These are phyloP conservation scores for Candida wancherniae DNA, from an alignment of 805 yeast genomes.

Conservation along the genomic window DNA sequence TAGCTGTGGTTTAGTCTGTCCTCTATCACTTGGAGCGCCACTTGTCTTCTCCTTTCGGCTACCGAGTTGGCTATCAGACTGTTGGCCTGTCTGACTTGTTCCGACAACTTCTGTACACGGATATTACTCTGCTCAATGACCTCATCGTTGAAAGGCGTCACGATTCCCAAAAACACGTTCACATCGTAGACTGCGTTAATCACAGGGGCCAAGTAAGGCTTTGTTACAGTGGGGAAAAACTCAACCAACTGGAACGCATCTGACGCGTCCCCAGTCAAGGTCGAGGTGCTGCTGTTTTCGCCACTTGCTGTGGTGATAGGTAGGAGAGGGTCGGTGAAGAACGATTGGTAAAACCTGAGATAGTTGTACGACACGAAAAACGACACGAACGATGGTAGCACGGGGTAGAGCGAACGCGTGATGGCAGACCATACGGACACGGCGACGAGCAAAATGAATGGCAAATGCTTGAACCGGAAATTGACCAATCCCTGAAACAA, in stretches of 20 bases:
- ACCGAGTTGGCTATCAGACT: slow-evolving; percentile 41
- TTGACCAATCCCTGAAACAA: slow-evolving; percentile 42
- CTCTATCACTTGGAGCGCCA: slow-evolving; percentile 70
- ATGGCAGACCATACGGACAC: slow-evolving; percentile 33
- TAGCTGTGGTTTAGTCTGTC: slow-evolving; percentile 53
- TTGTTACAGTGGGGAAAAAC: slow-evolving; percentile 70
- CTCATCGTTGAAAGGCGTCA: slow-evolving; percentile 61
- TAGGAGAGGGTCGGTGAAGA: slow-evolving; percentile 50
- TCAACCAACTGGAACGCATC: slow-evolving; percentile 81
- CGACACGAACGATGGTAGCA: slow-evolving; percentile 51
- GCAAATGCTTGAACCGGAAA: slow-evolving; percentile 58
- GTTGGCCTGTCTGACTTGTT: slow-evolving; percentile 39
- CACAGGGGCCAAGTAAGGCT: slow-evolving; percentile 48
- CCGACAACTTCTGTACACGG: slow-evolving; percentile 61
- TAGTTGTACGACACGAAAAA: slow-evolving; percentile 73
- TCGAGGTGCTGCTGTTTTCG: slow-evolving; percentile 21
- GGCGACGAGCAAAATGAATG: slow-evolving; percentile 40
- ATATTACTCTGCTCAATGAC: slow-evolving; percentile 71
- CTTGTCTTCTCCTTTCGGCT: slow-evolving; percentile 74
- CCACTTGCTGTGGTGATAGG: slow-evolving; percentile 38
- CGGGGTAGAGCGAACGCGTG: slow-evolving; percentile 41
- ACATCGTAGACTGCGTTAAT: slow-evolving; percentile 38
- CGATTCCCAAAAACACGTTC: slow-evolving; percentile 41
- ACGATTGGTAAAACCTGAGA: slow-evolving; percentile 68
- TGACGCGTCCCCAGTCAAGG: slow-evolving; percentile 76